phyloP scores from a whole-genome alignment of 2,329 filamentous ascomycete genomes.

The Cladosporium sp. region DNA sequence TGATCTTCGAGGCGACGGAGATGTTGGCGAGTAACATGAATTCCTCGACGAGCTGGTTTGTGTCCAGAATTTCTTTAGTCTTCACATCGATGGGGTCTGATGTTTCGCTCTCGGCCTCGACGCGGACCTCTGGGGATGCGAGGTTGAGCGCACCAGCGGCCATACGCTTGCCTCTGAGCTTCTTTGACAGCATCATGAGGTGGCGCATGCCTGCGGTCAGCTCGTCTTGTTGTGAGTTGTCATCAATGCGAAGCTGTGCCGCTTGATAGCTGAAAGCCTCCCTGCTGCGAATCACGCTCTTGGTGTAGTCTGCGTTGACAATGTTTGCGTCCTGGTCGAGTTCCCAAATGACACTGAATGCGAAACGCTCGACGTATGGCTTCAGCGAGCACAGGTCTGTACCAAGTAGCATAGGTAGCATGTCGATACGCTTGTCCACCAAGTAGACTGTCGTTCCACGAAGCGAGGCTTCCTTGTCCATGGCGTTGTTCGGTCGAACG shows the following conservation, averaged over 20 bases:
- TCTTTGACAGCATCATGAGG: conserved; percentile 83
- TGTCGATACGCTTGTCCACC: conserved; percentile 98
- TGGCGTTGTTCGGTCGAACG: conserved; percentile 92
- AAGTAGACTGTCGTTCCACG: conserved; percentile 96
- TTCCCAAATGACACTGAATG: conserved; percentile 64
- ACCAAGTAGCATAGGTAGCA: conserved; percentile 93
- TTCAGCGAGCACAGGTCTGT: conserved; percentile 96
- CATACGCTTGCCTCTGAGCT: conserved; percentile 91
- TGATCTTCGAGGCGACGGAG: conserved; percentile 85
- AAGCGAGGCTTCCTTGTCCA: conserved; percentile 93
- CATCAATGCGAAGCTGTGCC: conserved; percentile 90
- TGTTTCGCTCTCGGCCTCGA: conserved; percentile 92
- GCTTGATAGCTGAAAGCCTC: conserved; percentile 98
- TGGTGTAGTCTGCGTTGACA: conserved; percentile 82
- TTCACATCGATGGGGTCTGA: conserved; percentile 95
- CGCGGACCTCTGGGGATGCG: conserved; percentile 95
- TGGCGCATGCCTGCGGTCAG: conserved; percentile 86
- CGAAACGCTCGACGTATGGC: conserved; percentile 82
- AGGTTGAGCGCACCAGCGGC: conserved; percentile 92
- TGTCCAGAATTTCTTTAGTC: conserved; percentile 89
- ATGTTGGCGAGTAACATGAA: conserved; percentile 99
- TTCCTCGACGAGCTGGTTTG: conserved; percentile 96
- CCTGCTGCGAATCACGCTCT: conserved; percentile 94
- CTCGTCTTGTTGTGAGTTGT: conserved; percentile 79
- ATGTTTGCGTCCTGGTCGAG: conserved; percentile 81